phyloP scores from a whole-genome alignment of 73 alveolate genomes.

The Blepharisma stoltei region DNA sequence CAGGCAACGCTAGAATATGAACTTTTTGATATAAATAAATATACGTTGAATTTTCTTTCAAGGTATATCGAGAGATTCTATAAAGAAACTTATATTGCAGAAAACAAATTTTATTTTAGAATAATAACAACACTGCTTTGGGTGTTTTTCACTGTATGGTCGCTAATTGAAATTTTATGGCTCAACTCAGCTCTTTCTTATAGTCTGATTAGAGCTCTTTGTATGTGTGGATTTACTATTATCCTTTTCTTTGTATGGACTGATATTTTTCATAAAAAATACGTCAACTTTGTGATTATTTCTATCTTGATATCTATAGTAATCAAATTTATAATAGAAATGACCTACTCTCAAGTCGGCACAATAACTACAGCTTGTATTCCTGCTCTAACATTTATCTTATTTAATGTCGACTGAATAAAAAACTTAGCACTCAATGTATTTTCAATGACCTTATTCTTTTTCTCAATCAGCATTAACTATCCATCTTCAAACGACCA shows the following conservation, averaged over 20 bases:
- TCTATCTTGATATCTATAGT: background rate
- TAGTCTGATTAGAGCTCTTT: background rate
- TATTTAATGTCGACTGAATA: constrained; percentile 3
- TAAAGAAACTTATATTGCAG: background rate
- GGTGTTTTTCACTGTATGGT: background rate
- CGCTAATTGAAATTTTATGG: background rate
- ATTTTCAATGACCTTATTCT: background rate
- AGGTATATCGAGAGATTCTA: background rate
- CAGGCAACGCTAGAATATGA: background rate
- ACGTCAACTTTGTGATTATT: background rate
- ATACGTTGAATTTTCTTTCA: constrained; percentile 12
- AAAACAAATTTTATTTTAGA: background rate
- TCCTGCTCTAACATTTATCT: background rate
- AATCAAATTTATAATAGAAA: background rate
- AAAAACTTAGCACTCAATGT: background rate
- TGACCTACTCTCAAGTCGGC: background rate
- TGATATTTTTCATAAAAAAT: background rate
- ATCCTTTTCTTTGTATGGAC: background rate
- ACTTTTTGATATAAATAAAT: constrained; percentile 3
- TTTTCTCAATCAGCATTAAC: background rate
- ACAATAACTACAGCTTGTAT: background rate
- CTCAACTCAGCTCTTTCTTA: background rate
- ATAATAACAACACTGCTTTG: background rate
- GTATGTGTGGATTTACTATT: background rate
- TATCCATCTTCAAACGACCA: background rate